phyloP scores from a whole-genome alignment of 2,329 filamentous ascomycete genomes.

The Aciculosporium take region DNA sequence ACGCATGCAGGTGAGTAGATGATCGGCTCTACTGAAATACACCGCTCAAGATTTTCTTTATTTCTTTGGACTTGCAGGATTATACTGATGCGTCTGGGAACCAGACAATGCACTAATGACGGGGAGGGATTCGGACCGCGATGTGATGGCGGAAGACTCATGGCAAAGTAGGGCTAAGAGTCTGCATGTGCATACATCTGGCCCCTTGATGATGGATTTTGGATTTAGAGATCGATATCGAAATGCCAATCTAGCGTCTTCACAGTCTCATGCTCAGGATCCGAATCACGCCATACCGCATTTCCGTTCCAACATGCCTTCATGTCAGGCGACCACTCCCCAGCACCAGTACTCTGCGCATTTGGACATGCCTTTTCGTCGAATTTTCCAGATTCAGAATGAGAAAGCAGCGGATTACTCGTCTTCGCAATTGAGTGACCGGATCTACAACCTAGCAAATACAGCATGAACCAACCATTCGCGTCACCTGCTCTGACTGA shows the following conservation, averaged over 20 bases:
- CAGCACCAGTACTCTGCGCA: conserved; percentile 40
- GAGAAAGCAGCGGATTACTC: conserved; percentile 30
- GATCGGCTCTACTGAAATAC: background rate
- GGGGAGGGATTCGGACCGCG: conserved; percentile 32
- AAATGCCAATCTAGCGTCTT: conserved; percentile 11
- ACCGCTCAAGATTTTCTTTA: background rate
- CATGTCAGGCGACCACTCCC: conserved; percentile 29
- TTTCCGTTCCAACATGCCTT: conserved; percentile 1
- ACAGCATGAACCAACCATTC: conserved; percentile 37
- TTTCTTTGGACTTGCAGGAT: background rate
- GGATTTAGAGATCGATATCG: conserved; percentile 19
- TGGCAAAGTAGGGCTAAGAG: conserved; percentile 32
- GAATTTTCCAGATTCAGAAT: conserved; percentile 14
- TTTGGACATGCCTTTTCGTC: conserved; percentile 30
- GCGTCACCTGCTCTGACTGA: conserved; percentile 7
- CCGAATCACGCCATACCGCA: conserved; percentile 29
- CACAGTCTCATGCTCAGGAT: conserved; percentile 26
- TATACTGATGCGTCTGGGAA: background rate
- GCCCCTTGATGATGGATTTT: conserved; percentile 31
- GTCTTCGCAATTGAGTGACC: conserved; percentile 40
- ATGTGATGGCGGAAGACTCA: conserved; percentile 21
- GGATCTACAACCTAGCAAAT: conserved; percentile 37
- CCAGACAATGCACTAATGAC: background rate
- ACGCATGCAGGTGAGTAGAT: conserved; percentile 35
- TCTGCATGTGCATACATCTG: conserved; percentile 33